Evolutionary conservation across 495 filamentous ascomycete genomes (phyloP), one percentile per base, ranked within the genome.

Genomic region (Zalerion maritima): DNA sequence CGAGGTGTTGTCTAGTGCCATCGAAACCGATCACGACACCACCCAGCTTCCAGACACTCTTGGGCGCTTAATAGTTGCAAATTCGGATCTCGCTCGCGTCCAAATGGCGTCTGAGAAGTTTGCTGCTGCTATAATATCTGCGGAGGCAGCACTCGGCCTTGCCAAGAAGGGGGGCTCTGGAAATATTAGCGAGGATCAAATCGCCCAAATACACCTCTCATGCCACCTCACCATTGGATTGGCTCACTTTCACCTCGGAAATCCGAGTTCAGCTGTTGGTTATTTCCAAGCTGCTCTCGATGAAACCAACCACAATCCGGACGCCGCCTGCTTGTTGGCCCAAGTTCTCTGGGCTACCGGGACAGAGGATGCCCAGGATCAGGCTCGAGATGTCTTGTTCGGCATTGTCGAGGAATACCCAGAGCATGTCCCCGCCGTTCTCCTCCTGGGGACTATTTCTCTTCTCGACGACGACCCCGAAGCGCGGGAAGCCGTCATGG

Each of bases 281-380:
- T 80, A 76, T 62, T 92, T 96, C 57, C 72, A 80, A 31, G 58
- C 71, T 8, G 87, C 86, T 3, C 62, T 97, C 5, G 64, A 74
- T 25, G 87, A 94, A 54, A 80, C 79, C 3, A 49, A 70, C 23
- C 68, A 69, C 23, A 71, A 81, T 31, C 81, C 87, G 2, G 82
- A 97, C 49, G 78, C 87, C 3, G 73, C 86, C 10, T 93, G 85
- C 44, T 64, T 94, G 10, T 64, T 96, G 6, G 77, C 85, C 2
- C 80, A 96, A 46, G 75, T 94, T 2, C 64, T 96, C 4, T 97
- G 87, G 85, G 84, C 82, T 2, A 86, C 79, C 45, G 86, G 81
- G 14, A 73, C 72, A 1, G 71, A 78, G 5, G 71, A 78, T 8
- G 78, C 85, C 27, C 64, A 73, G 22, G 66, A 65, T 23, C 69